Evolutionary conservation across 1,139 yeast species (phyloP), one percentile per base, ranked within the genome.

Genomic region (Magnusiomyces suaveolens): DNA sequence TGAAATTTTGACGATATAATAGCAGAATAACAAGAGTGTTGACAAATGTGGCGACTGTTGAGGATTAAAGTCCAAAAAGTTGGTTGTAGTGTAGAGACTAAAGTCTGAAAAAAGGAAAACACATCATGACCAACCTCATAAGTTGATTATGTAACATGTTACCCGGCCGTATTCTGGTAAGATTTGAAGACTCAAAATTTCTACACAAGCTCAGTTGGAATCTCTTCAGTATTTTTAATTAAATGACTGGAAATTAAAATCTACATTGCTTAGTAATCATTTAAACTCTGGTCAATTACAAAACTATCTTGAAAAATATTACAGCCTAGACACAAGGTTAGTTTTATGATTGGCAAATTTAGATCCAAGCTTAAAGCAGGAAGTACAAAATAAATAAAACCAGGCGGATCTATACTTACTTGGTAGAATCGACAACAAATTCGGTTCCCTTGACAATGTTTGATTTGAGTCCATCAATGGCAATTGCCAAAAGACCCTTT

Each of bases 401-500:
- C 36, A 38, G 14, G 24, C 24, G 3, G 12, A 14, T 26, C 39
- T n/a, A 36, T 41, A 58, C 60, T 59, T 61, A 61, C 66, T 59
- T 64, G 43, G 59, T 64, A 54, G 61, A 54, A 43, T 53, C 54
- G 52, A 59, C 60, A 48, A 70, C 62, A 63, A 83, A 83, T 54
- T 78, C 77, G 59, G 78, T 77, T 72, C 92, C 94, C 79, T 85
- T 85, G 62, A 75, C 78, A 62, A 80, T 79, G 72, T 78, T 79
- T 67, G 77, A 77, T 69, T 73, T 72, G 72, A 90, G 82, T 62
- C 95, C 95, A 61, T 83, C 92, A 73, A 86, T 82, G 60, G 96
- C 95, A 63, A 81, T 82, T 56, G 75, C 75, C 70, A 90, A 78
- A 75, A 90, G 80, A 68, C 81, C 83, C 66, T 68, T 62, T 64